Conservation (phyloP, 805 yeast genomes). For the Pichia ethanolica region DNA sequence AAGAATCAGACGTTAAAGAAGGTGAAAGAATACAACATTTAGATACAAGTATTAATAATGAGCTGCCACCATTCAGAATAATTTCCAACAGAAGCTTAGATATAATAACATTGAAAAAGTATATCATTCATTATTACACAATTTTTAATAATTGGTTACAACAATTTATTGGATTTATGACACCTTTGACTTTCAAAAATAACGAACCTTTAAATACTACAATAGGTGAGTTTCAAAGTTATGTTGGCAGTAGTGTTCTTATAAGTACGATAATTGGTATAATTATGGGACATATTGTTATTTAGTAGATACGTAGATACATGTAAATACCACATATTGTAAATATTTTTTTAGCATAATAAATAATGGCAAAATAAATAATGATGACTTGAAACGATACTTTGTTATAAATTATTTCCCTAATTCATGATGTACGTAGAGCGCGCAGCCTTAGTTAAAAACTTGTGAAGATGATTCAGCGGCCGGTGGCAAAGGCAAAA, state of each 20-base stretch:
- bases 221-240: slow-evolving; percentile 1
- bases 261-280: not conserved
- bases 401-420: too few relatives aligned
- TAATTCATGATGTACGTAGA: too few relatives aligned
- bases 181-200: not conserved
- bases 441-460: too few relatives aligned
- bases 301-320: not conserved
- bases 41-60: not conserved
- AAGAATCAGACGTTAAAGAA: not conserved
- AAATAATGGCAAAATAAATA: too few relatives aligned
- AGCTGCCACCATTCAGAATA: not conserved
- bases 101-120: not conserved
- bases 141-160: not conserved
- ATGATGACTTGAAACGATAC: too few relatives aligned
- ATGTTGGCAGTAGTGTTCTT: not conserved
- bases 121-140: not conserved
- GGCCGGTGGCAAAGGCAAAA: too few relatives aligned
- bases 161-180: not conserved
- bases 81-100: not conserved
- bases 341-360: too few relatives aligned
- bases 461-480: too few relatives aligned
- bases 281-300: not conserved
- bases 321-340: too few relatives aligned
- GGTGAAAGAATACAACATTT: too few relatives aligned
- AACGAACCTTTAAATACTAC: not conserved